Percentiles rank a stretch among this genome's conserved stretches.
Evolutionary conservation across 371 early-diverging fungal species (phyloP).

Genomic region (Enterospora canceri): DNA sequence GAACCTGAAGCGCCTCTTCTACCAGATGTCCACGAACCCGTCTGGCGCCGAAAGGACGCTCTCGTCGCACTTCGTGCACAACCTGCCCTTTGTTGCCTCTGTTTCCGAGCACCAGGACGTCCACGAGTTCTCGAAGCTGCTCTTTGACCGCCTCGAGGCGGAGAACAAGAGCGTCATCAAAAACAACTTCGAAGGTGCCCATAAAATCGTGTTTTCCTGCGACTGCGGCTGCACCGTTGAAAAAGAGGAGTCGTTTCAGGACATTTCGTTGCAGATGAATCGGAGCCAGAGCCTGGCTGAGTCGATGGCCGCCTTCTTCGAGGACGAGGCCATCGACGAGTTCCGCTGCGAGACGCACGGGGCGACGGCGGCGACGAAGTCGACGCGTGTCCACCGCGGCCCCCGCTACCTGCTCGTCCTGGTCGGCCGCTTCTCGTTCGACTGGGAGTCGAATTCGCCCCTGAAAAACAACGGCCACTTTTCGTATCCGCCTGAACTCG

Average conservation of each 20-base stretch:
- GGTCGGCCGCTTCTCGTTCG: slow-evolving; percentile 88
- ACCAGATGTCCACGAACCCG: slow-evolving; percentile 50
- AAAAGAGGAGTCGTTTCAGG: slow-evolving; percentile 53
- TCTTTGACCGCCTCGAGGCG: slow-evolving; percentile 54
- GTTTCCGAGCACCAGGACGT: slow-evolving; percentile 55
- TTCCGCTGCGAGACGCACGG: slow-evolving; percentile 87
- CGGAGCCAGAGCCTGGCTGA: slow-evolving; percentile 63
- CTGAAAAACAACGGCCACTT: slow-evolving; percentile 81
- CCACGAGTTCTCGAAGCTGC: slow-evolving; percentile 55
- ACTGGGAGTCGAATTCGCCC: slow-evolving; percentile 56
- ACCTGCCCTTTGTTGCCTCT: slow-evolving; percentile 26
- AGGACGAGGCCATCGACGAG: slow-evolving; percentile 64
- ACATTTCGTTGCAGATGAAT: slow-evolving; percentile 45
- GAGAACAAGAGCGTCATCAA: slow-evolving; percentile 45
- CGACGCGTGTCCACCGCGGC: slow-evolving; percentile 74
- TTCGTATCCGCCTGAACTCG: slow-evolving; percentile 77
- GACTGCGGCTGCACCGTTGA: slow-evolving; percentile 46
- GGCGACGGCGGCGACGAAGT: slow-evolving; percentile 81
- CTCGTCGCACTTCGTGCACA: slow-evolving; percentile 3
- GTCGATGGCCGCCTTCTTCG: slow-evolving; percentile 73
- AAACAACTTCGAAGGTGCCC: slow-evolving; percentile 43
- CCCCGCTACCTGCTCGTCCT: slow-evolving; percentile 91
- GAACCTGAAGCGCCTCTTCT: slow-evolving; percentile 70
- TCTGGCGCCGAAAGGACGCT: slow-evolving; percentile 8
- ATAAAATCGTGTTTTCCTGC: slow-evolving; percentile 34